Evolutionary conservation across 2,329 filamentous ascomycete genomes (phyloP).

Genomic region (Sporothrix inflata): DNA sequence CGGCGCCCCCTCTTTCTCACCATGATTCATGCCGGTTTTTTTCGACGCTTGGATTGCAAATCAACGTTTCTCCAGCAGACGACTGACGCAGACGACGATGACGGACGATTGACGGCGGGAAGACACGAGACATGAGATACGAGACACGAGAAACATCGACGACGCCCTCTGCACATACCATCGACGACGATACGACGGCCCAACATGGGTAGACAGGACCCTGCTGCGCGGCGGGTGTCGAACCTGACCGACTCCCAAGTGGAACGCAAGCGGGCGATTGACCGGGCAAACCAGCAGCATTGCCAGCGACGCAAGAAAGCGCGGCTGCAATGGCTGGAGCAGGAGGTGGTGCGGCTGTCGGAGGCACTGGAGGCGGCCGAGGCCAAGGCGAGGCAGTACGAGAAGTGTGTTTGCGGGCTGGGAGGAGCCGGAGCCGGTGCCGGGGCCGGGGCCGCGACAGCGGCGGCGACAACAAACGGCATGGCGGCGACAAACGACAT

Average conservation of each 20-base stretch:
- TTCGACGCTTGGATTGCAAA: background rate
- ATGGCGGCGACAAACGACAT: background rate
- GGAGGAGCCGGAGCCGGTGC: background rate
- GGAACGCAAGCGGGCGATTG: conserved; percentile 38
- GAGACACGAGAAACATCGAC: background rate
- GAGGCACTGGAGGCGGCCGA: conserved; percentile 20
- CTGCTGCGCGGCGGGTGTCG: conserved; percentile 28
- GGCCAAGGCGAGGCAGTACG: conserved; percentile 8
- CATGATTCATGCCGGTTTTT: conserved; percentile 21
- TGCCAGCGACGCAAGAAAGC: conserved; percentile 36
- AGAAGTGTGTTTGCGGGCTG: conserved; percentile 9
- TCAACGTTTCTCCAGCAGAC: background rate
- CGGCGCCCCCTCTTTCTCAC: conserved; percentile 4
- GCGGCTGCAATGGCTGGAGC: conserved; percentile 33
- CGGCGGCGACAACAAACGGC: background rate
- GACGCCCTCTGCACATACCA: background rate
- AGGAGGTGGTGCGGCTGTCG: conserved; percentile 32
- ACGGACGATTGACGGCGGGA: background rate
- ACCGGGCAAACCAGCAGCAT: conserved; percentile 37
- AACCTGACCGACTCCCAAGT: conserved; percentile 36
- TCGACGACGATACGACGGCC: background rate
- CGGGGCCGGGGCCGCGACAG: background rate
- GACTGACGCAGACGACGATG: background rate
- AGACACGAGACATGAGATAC: background rate
- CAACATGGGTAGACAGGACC: conserved; percentile 28